Base-by-base conservation (phyloP, 2,329 filamentous ascomycete species). In the Cladophialophora chaetospira region DNA sequence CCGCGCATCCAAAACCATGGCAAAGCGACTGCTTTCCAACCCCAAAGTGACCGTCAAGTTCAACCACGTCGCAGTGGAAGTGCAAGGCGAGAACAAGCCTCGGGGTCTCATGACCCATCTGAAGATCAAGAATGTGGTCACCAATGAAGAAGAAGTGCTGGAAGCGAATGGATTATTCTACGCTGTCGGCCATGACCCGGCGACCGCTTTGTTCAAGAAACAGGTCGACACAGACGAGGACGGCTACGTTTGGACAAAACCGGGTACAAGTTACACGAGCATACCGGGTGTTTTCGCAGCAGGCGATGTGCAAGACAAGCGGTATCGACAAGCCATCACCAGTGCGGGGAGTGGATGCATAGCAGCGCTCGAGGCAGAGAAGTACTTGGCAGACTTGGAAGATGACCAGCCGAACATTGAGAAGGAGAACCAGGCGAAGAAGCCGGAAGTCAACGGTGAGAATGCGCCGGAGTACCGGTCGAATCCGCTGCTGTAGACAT, bases 291-390 rank as follows among this genome's bases (percentile, higher is more conserved):
- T 99, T 17, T 99, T 97, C 71, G 94, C 94, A 33, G 94, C 93
- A 8, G 94, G 94, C 63, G 94, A 99, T 72, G 95, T 99, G 8
- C 94, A 99, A 79, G 95, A 99, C 73, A 99, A 97, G 87, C 86
- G 88, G 71, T 99, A 99, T 75, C 85, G 94, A 72, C 94, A 99
- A 79, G 94, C 94, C 44, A 95, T 99, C 65, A 99, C 94, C 63
- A 97, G 92, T 77, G 94, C 94, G 67, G 93, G 92, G 59, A 91
- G 92, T 60, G 94, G 94, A 63, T 99, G 94, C 75, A 88, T 97
- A 79, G 94, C 94, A 51, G 94, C 93, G 9, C 83, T 99, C 53
- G 94, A 99, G 71, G 93, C 93, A 8, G 94, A 99, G 77, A 96
- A 96, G 75, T 97, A 83, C 79, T 79, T 99, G 53, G 81, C 89